Evolutionary conservation across 345 rosid genomes (phyloP), one percentile per base, ranked within the genome.

Genomic region (Eucalyptus paniculata): DNA sequence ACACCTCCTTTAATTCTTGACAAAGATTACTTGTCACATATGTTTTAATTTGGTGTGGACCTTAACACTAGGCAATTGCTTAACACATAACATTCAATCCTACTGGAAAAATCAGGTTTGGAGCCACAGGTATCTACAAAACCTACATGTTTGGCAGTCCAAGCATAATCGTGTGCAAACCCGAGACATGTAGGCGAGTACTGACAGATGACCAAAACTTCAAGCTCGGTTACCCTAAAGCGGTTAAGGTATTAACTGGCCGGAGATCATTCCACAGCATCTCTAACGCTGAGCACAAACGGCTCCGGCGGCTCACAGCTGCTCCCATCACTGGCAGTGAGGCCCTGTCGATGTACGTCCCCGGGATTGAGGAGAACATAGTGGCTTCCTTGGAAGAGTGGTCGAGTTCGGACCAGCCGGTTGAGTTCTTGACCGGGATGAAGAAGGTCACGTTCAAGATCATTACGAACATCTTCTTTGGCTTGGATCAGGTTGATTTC

Each of bases 261-360:
- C 87, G 86, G 40, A 81, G 85, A 77, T 93, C 94, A 5, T 89
- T 91, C 50, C 54, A 45, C 56, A 62, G 50, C 50, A 77, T 89
- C 34, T 19, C 88, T 1, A 42, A 77, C 49, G 90, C 53, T 8
- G 90, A 91, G 44, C 93, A 93, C 89, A 93, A 60, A 86, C 92
- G 90, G 8, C 65, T 92, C 28, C 89, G 93, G 23, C 88, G 87
- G 26, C 89, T 93, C 44, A 88, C 92, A 11, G 77, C 91, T 7
- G 86, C 93, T 83, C 93, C 93, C 7, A 65, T 92, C 90, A 92
- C 83, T 15, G 94, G 94, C 30, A 88, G 91, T 26, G 89, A 92
- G 51, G 92, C 93, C 44, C 37, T 90, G 45, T 86, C 91, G 26
- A 32, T 88, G 80, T 94, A 87, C 40, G 47, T 88, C 28, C 88